Conservation (phyloP, 768 basidiomycete species). For the Holtermannia corniformis region DNA sequence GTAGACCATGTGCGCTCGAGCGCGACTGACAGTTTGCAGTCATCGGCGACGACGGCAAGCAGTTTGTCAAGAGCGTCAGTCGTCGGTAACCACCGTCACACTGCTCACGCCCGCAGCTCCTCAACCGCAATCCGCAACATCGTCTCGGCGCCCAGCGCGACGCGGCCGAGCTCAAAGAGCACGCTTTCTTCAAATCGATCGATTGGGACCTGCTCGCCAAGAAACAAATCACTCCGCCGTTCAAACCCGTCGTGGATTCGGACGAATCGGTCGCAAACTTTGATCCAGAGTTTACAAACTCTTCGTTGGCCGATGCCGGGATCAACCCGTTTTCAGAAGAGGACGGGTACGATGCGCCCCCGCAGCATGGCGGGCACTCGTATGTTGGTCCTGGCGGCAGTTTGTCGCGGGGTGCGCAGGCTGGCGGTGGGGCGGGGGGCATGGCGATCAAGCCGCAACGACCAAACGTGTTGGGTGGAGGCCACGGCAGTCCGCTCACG, state of each 20-base stretch:
- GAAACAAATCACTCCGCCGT: slow-evolving; percentile 90
- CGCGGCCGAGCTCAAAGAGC: slow-evolving; percentile 87
- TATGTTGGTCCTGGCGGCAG: slow-evolving; percentile 39
- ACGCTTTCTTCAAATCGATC: slow-evolving; percentile 81
- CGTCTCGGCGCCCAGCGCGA: slow-evolving; percentile 86
- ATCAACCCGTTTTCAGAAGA: slow-evolving; percentile 52
- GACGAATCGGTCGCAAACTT: slow-evolving; percentile 98
- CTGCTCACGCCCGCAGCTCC: slow-evolving; percentile 52
- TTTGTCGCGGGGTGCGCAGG: slow-evolving; percentile 13
- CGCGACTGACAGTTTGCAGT: slow-evolving; percentile 44
- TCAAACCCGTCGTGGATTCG: slow-evolving; percentile 94
- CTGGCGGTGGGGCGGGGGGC: slow-evolving; percentile 3
- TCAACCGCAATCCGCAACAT: slow-evolving; percentile 97
- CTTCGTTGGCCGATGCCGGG: slow-evolving; percentile 62
- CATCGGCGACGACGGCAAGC: slow-evolving; percentile 94
- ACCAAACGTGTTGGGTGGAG: slow-evolving; percentile 17
- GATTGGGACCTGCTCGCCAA: slow-evolving; percentile 77
- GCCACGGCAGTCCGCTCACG: slow-evolving; percentile 62
- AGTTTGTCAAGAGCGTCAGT: slow-evolving; percentile 96
- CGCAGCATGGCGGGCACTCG: slow-evolving; percentile 21
- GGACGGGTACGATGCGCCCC: slow-evolving; percentile 36
- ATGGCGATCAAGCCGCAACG: slow-evolving; percentile 33
- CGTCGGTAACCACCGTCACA: background rate
- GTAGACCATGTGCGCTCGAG: background rate
- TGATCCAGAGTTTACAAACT: slow-evolving; percentile 84